phyloP scores from a whole-genome alignment of 1,284 basidiomycete genomes.

The Fomes fomentarius region DNA sequence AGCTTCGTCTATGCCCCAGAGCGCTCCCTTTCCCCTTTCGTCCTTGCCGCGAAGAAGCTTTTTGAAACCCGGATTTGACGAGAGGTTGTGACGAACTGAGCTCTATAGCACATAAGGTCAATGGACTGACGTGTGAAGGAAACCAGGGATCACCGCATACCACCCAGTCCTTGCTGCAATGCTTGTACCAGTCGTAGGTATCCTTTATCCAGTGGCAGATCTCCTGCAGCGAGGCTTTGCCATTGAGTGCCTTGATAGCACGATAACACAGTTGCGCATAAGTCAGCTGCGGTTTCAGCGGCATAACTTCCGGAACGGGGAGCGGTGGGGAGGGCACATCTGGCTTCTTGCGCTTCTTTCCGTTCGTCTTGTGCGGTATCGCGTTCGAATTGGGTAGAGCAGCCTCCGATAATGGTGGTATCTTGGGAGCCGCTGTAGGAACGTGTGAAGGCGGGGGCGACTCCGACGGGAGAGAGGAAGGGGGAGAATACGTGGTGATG shows the following conservation, averaged over 20 bases:
- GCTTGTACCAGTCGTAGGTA: slow-evolving; percentile 88
- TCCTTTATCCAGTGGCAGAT: slow-evolving; percentile 92
- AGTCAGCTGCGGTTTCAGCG: slow-evolving; percentile 76
- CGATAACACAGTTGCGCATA: slow-evolving; percentile 82
- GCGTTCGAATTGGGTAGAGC: slow-evolving; percentile 63
- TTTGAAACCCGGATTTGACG: slow-evolving; percentile 85
- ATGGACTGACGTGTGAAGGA: slow-evolving; percentile 9
- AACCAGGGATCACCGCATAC: slow-evolving; percentile 44
- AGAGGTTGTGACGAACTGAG: slow-evolving; percentile 91
- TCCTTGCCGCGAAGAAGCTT: slow-evolving; percentile 85
- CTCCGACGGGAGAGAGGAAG: slow-evolving; percentile 76
- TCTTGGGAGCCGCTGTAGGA: slow-evolving; percentile 32
- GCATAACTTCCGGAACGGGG: slow-evolving; percentile 71
- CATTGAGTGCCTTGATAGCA: slow-evolving; percentile 77
- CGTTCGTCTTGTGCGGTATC: slow-evolving; percentile 52
- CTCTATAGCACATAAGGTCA: slow-evolving; percentile 53
- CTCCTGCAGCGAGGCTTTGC: slow-evolving; percentile 89
- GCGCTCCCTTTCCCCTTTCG: slow-evolving; percentile 87
- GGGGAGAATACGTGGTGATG: slow-evolving; percentile 79
- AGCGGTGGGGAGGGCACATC: slow-evolving; percentile 45
- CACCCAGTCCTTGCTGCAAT: slow-evolving; percentile 78
- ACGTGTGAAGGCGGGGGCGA: slow-evolving; percentile 59
- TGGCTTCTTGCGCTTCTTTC: slow-evolving; percentile 77
- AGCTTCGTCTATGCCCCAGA: slow-evolving; percentile 86
- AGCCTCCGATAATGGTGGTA: slow-evolving; percentile 37